A percentile compares a stretch with the other conserved stretches of the same genome.
phyloP scores from a whole-genome alignment of 768 basidiomycete species.

The Naganishia randhawae region DNA sequence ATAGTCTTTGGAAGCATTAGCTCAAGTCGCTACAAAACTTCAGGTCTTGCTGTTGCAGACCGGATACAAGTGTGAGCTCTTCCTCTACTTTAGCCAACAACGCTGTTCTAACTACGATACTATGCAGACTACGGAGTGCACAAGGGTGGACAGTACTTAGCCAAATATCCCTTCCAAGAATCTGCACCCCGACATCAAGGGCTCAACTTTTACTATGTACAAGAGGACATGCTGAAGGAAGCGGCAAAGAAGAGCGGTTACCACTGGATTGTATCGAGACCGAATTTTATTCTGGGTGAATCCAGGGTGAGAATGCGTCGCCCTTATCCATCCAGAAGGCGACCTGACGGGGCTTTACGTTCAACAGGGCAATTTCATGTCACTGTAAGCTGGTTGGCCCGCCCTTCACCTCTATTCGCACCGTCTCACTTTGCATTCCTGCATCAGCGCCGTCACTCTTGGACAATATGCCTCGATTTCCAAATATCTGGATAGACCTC shows the following conservation, averaged over 20 bases:
- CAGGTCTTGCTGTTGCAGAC: neutral
- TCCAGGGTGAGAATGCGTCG: neutral
- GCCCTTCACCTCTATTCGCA: neutral
- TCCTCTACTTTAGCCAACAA: neutral
- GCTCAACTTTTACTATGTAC: constrained; percentile 2
- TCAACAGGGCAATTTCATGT: neutral
- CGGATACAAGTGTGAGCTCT: neutral
- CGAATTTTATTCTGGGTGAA: neutral
- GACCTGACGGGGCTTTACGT: neutral
- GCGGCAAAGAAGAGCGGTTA: neutral
- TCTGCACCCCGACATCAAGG: neutral
- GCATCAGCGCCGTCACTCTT: neutral
- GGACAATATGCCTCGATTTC: neutral
- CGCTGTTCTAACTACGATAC: neutral
- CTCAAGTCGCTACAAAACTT: neutral
- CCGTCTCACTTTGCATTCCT: neutral
- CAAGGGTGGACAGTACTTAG: neutral
- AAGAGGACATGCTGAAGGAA: constrained; percentile 10
- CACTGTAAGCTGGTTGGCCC: neutral
- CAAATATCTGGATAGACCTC: neutral
- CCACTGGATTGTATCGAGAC: constrained; percentile 4
- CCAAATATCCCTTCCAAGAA: neutral
- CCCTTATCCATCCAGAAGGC: neutral
- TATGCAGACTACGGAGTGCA: neutral
- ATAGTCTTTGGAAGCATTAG: neutral